Evolutionary conservation across 306 rosid genomes (phyloP).

Genomic region (Bauhinia variegata): DNA sequence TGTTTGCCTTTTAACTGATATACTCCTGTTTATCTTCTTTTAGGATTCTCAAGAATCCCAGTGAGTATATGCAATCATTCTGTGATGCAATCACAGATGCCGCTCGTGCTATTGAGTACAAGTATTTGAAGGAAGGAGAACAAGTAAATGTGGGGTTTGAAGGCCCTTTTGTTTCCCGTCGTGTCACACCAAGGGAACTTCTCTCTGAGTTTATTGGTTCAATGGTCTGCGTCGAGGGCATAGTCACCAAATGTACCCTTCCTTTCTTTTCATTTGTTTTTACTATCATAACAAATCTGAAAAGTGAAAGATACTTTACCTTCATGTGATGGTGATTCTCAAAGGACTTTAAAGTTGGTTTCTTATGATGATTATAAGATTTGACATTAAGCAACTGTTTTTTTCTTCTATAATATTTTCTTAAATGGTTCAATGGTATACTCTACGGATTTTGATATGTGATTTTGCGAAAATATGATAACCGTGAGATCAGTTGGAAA

Average conservation of each 20-base stretch:
- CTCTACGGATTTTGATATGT: background rate
- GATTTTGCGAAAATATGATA: background rate
- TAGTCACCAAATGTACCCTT: slow-evolving; percentile 85
- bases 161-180: slow-evolving; percentile 92
- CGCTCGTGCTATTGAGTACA: slow-evolving; percentile 67
- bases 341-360: background rate
- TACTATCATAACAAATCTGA: background rate
- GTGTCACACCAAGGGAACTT: slow-evolving; percentile 87
- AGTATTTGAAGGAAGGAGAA: slow-evolving; percentile 87
- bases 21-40: background rate
- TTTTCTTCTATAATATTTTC: background rate
- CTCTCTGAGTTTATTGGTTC: slow-evolving; percentile 90
- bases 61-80: slow-evolving; percentile 86
- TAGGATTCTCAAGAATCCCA: slow-evolving; percentile 83
- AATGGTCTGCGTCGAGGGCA: slow-evolving; percentile 95
- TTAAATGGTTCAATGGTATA: background rate
- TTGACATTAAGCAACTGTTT: background rate
- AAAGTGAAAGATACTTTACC: background rate
- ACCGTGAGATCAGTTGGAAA: background rate
- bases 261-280: background rate
- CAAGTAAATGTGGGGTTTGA: slow-evolving; percentile 86
- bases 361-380: background rate
- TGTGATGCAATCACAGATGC: slow-evolving; percentile 90
- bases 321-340: background rate
- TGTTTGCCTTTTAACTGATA: background rate